phyloP scores from a whole-genome alignment of 2,329 filamentous ascomycete species.

The Trichoderma harzianum region DNA sequence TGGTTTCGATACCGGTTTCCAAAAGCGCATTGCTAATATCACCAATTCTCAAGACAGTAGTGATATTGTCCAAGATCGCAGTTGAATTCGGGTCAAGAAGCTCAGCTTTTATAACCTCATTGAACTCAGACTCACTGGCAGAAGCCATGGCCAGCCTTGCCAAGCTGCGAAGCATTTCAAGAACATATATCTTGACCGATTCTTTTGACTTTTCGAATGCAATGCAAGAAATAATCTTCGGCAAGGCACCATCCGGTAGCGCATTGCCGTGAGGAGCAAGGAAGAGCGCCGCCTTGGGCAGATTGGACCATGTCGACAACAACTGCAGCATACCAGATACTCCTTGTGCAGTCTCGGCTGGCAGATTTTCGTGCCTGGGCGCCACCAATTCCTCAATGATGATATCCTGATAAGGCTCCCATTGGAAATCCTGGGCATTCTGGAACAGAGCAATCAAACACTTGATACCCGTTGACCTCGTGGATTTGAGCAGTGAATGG shows the following conservation, averaged over 20 bases:
- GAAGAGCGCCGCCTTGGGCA: constrained; percentile 64
- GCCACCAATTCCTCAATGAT: constrained; percentile 74
- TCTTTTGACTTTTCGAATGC: constrained; percentile 72
- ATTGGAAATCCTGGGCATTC: constrained; percentile 66
- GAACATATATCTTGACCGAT: constrained; percentile 77
- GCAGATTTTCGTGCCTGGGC: constrained; percentile 73
- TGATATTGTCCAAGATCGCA: constrained; percentile 64
- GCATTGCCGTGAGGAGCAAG: constrained; percentile 45
- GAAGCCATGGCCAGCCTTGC: constrained; percentile 58
- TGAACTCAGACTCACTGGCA: constrained; percentile 53
- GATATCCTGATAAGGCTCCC: constrained; percentile 65
- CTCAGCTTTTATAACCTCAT: constrained; percentile 52
- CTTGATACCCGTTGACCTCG: constrained; percentile 73
- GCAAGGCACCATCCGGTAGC: constrained; percentile 61
- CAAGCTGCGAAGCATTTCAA: constrained; percentile 71
- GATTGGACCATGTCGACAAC: constrained; percentile 75
- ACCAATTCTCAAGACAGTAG: constrained; percentile 59
- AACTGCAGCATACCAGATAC: constrained; percentile 79
- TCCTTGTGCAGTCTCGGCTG: constrained; percentile 83
- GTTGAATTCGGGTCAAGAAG: constrained; percentile 57
- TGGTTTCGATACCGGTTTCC: constrained; percentile 72
- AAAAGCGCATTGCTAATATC: constrained; percentile 69
- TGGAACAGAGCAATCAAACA: constrained; percentile 77
- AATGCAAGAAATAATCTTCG: constrained; percentile 69
- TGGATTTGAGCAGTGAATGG: constrained; percentile 60